These are phyloP conservation scores for Metschnikowia lochheadii DNA, from an alignment of 805 yeast genomes.

Conservation along the genomic window DNA sequence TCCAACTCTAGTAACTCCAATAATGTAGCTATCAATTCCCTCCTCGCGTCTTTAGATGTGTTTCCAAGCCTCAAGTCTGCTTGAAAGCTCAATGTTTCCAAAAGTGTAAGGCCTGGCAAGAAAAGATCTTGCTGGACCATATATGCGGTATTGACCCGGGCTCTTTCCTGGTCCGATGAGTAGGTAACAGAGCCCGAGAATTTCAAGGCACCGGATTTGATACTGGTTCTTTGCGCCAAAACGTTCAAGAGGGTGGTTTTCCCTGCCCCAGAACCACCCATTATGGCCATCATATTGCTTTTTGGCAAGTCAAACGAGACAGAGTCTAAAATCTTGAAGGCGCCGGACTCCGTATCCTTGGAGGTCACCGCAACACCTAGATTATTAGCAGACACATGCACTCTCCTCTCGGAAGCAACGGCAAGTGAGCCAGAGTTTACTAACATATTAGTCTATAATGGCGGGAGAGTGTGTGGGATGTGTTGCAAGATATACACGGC, in stretches of 20 bases:
- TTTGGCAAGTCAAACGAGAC: conserved; percentile 57
- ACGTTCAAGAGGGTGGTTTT: conserved; percentile 76
- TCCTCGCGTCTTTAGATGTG: conserved; percentile 42
- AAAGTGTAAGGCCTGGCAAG: conserved; percentile 66
- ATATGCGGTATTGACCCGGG: conserved; percentile 46
- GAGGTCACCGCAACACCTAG: conserved; percentile 12
- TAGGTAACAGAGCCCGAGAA: conserved; percentile 43
- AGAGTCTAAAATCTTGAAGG: conserved; percentile 29
- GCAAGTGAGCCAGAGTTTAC: conserved; percentile 9
- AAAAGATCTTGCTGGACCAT: conserved; percentile 73
- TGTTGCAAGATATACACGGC: background rate
- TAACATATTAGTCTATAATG: background rate
- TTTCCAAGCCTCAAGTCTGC: conserved; percentile 66
- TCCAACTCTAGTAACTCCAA: conserved; percentile 61
- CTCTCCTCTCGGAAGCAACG: conserved; percentile 12
- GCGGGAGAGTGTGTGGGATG: background rate
- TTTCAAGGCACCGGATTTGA: conserved; percentile 36
- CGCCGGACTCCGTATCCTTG: conserved; percentile 11
- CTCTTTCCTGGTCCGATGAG: conserved; percentile 6
- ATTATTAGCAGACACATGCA: conserved; percentile 10
- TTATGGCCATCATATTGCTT: conserved; percentile 68
- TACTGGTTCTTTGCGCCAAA: conserved; percentile 48
- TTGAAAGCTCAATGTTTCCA: conserved; percentile 65
- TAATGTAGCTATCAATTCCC: conserved; percentile 52
- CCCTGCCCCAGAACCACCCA: conserved; percentile 88